Percentiles rank a stretch among this genome's conserved stretches.
phyloP scores from a whole-genome alignment of 2,329 filamentous ascomycete species.

The Verruconis gallopava region DNA sequence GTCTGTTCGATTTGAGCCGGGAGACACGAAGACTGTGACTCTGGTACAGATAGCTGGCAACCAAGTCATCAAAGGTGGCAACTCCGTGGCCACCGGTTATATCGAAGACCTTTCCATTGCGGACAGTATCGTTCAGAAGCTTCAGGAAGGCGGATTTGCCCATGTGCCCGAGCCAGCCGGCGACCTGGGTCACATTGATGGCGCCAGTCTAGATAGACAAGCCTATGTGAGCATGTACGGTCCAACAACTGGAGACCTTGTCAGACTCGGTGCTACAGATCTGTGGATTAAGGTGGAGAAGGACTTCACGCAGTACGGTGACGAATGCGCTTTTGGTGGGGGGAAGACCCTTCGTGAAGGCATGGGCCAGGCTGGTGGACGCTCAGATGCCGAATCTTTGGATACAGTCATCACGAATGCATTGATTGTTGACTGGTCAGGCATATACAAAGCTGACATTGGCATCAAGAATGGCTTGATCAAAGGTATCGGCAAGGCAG shows the following conservation, averaged over 20 bases:
- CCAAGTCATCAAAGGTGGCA: conserved; percentile 72
- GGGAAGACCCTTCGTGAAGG: conserved; percentile 89
- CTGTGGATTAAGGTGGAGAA: conserved; percentile 85
- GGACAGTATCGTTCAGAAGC: conserved; percentile 51
- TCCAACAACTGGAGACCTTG: conserved; percentile 75
- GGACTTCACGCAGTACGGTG: conserved; percentile 72
- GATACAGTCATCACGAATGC: conserved; percentile 86
- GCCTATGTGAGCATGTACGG: conserved; percentile 86
- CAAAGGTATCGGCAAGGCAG: conserved; percentile 81
- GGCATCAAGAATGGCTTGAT: conserved; percentile 82
- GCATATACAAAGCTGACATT: conserved; percentile 95
- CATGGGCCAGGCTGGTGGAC: conserved; percentile 83
- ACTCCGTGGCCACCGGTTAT: conserved; percentile 59
- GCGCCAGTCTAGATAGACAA: conserved; percentile 59
- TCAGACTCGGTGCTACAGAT: conserved; percentile 70
- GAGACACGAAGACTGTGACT: conserved; percentile 79
- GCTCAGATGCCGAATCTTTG: conserved; percentile 56
- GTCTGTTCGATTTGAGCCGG: conserved; percentile 85
- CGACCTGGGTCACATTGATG: conserved; percentile 41
- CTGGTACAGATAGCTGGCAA: conserved; percentile 79
- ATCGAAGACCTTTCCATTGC: conserved; percentile 50
- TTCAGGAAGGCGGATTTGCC: conserved; percentile 64
- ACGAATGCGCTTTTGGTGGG: conserved; percentile 91
- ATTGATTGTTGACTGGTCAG: conserved; percentile 77
- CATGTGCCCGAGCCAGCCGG: conserved; percentile 56